Evolutionary conservation across 148 eudicot genomes (phyloP).

Genomic region (Tetragonia tetragonoides): DNA sequence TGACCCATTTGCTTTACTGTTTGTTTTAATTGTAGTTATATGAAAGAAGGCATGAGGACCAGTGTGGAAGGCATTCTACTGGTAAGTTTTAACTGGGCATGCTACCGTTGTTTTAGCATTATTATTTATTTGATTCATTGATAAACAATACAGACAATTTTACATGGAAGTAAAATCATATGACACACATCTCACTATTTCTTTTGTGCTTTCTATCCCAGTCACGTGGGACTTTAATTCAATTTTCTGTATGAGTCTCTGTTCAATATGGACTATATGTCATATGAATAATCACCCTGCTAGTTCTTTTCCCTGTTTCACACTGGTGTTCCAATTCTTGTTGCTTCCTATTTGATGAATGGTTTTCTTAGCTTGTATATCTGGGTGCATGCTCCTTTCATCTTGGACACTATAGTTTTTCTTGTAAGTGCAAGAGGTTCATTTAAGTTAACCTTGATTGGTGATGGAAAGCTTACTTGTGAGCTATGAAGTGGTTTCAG

Average conservation of each 20-base stretch:
- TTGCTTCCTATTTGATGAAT: too few relatives aligned
- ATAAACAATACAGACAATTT: neutral
- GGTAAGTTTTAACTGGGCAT: constrained; percentile 36
- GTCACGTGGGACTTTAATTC: neutral
- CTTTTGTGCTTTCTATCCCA: neutral
- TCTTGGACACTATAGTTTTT: too few relatives aligned
- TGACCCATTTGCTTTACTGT: constrained; percentile 8
- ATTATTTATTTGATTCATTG: neutral
- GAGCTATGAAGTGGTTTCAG: too few relatives aligned
- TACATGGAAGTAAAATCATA: neutral
- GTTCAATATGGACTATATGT: neutral
- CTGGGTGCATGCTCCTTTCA: too few relatives aligned
- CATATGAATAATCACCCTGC: neutral
- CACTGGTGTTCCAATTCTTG: too few relatives aligned
- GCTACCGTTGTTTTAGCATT: neutral
- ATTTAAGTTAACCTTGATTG: too few relatives aligned
- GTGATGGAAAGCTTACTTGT: too few relatives aligned
- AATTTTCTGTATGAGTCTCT: neutral
- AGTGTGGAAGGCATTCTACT: constrained; percentile 91
- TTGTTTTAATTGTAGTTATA: constrained; percentile 47
- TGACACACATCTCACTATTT: neutral
- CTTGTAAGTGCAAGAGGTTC: too few relatives aligned
- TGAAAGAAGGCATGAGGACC: constrained; percentile 97
- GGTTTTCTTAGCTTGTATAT: too few relatives aligned
- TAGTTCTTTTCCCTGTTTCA: too few relatives aligned